Conservation (phyloP, 768 basidiomycete species). For the Crassisporium funariophilum region DNA sequence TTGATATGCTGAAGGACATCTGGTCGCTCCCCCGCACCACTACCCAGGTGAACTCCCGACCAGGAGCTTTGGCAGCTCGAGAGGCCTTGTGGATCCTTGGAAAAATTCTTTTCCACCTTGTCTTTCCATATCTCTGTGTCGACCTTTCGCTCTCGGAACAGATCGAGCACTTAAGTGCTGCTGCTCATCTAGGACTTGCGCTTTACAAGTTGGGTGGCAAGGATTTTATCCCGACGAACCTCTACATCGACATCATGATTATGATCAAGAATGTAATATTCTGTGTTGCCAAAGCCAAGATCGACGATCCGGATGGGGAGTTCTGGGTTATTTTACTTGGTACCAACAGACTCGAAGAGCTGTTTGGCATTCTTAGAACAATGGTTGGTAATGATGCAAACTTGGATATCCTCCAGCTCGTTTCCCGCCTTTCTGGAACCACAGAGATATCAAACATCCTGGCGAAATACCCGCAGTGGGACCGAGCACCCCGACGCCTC, state of each 20-base stretch:
- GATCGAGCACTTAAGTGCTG: conserved; percentile 25
- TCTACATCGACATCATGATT: conserved; percentile 32
- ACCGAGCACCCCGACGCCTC: conserved; percentile 33
- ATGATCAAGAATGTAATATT: conserved; percentile 30
- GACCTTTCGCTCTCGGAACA: conserved; percentile 29
- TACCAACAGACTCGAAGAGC: conserved; percentile 36
- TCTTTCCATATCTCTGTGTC: conserved; percentile 30
- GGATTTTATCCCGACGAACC: conserved; percentile 26
- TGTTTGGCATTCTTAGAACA: conserved; percentile 37
- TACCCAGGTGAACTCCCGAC: not conserved
- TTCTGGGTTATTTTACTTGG: conserved; percentile 40
- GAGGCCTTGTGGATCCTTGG: conserved; percentile 19
- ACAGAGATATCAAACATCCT: conserved; percentile 37
- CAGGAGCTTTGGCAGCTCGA: conserved; percentile 8
- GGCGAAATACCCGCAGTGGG: conserved; percentile 39
- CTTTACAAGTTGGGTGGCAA: conserved; percentile 17
- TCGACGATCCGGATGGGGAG: conserved; percentile 28
- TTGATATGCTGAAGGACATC: conserved; percentile 21
- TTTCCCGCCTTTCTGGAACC: conserved; percentile 26
- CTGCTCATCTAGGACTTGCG: conserved; percentile 26
- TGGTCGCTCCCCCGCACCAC: conserved; percentile 16
- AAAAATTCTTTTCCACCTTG: conserved; percentile 18
- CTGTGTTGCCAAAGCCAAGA: conserved; percentile 34
- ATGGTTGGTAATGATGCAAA: conserved; percentile 36
- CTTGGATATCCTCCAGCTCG: conserved; percentile 30